A percentile compares a stretch with the other conserved stretches of the same genome.
phyloP scores from a whole-genome alignment of 805 yeast genomes.

The Hanseniaspora clermontiae region DNA sequence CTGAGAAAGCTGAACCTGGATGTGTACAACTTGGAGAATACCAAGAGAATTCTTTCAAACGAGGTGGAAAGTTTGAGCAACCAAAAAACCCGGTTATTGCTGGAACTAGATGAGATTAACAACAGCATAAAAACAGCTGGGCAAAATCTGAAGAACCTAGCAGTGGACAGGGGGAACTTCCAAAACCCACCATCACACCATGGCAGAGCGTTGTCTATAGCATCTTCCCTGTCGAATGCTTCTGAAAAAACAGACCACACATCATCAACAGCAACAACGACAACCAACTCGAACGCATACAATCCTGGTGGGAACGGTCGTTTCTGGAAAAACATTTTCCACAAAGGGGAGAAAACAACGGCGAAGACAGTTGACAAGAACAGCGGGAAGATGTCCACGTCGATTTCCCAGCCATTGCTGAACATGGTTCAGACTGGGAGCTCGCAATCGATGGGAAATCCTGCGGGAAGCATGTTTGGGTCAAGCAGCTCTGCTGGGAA shows the following conservation, averaged over 20 bases:
- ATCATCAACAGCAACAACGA: background rate
- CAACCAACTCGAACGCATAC: background rate
- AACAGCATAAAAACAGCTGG: slow-evolving; percentile 19
- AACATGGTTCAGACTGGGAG: background rate
- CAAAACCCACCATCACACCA: background rate
- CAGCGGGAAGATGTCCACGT: background rate
- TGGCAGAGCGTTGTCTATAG: background rate
- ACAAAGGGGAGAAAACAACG: background rate
- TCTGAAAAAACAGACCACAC: background rate
- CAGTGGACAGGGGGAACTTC: background rate
- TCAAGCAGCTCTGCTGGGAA: background rate
- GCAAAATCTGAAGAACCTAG: background rate
- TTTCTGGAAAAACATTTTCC: slow-evolving; percentile 27
- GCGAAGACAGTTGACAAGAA: slow-evolving; percentile 1
- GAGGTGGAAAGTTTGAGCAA: slow-evolving; percentile 42
- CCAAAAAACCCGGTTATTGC: slow-evolving; percentile 36
- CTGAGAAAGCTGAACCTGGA: slow-evolving; percentile 33
- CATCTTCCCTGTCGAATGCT: background rate
- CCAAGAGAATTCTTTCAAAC: slow-evolving; percentile 33
- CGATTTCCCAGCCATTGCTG: slow-evolving; percentile 2
- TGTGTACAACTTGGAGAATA: slow-evolving; percentile 31
- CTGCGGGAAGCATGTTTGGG: background rate
- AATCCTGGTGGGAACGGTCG: slow-evolving; percentile 17
- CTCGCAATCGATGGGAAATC: background rate
- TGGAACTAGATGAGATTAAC: slow-evolving; percentile 32